These are phyloP conservation scores for Saturnispora serradocipensis DNA, from an alignment of 805 yeast species.

Conservation along the genomic window DNA sequence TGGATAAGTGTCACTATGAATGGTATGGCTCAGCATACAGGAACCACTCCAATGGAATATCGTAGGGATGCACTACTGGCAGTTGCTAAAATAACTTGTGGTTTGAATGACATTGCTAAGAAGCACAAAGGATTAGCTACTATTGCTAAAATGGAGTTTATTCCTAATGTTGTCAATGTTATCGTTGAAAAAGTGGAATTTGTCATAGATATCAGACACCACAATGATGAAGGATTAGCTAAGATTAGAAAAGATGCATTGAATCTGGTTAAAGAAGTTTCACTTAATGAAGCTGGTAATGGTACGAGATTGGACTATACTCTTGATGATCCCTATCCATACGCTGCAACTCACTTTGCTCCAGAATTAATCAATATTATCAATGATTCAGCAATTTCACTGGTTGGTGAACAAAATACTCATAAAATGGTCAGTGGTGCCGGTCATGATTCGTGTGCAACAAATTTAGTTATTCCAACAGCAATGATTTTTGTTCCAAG, in stretches of 20 bases:
- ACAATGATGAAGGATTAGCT: slow-evolving; percentile 35
- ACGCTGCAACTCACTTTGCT: slow-evolving; percentile 48
- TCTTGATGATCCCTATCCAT: slow-evolving; percentile 30
- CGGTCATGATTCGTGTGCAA: slow-evolving; percentile 64
- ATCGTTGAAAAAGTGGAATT: slow-evolving; percentile 55
- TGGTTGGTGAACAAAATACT: slow-evolving; percentile 37
- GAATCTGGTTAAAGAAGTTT: slow-evolving; percentile 20
- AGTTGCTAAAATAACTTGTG: slow-evolving; percentile 46
- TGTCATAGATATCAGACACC: slow-evolving; percentile 53
- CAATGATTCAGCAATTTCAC: slow-evolving; percentile 39
- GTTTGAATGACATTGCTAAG: slow-evolving; percentile 46
- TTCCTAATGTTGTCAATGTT: slow-evolving; percentile 58
- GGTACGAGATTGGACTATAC: slow-evolving; percentile 35
- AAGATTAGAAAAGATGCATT: slow-evolving; percentile 31
- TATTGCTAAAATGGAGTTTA: slow-evolving; percentile 47
- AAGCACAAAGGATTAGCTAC: slow-evolving; percentile 45
- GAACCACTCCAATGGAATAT: slow-evolving; percentile 57
- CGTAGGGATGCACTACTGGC: slow-evolving; percentile 56
- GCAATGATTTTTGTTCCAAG: slow-evolving; percentile 70
- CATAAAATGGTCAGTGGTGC: slow-evolving; percentile 56
- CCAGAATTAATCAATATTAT: slow-evolving; percentile 44
- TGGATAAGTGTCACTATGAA: slow-evolving; percentile 51
- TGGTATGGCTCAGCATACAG: slow-evolving; percentile 66
- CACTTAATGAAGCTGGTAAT: slow-evolving; percentile 23
- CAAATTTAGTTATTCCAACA: slow-evolving; percentile 50